These are phyloP conservation scores for Ceratobasidium sp. DNA, from an alignment of 1,284 basidiomycete genomes.

Conservation along the genomic window DNA sequence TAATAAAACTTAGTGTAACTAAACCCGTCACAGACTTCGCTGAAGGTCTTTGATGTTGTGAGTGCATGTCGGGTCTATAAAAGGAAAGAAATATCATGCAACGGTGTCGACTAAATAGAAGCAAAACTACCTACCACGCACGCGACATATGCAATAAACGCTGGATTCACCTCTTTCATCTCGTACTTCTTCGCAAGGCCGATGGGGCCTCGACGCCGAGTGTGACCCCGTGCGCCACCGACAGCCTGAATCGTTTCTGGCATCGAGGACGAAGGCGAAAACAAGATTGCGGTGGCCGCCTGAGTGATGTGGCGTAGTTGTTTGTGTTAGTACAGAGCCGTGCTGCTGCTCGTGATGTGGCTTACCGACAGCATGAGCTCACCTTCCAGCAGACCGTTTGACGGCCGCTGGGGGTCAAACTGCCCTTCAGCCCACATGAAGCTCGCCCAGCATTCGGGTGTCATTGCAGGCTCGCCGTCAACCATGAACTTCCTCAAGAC, in stretches of 20 bases:
- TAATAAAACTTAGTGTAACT: constrained; percentile 10
- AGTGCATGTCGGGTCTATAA: constrained; percentile 18
- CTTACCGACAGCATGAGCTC: constrained; percentile 11
- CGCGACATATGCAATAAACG: constrained; percentile 15
- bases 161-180: neutral
- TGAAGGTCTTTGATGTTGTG: neutral
- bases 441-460: neutral
- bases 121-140: constrained; percentile 4
- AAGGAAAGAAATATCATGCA: too few species aligned
- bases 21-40: constrained; percentile 7
- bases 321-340: neutral
- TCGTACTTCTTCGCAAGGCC: constrained; percentile 14
- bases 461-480: neutral
- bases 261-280: neutral
- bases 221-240: constrained; percentile 1
- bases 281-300: neutral
- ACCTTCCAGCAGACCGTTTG: constrained; percentile 1
- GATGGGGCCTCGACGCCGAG: constrained; percentile 10
- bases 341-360: neutral
- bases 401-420: constrained; percentile 1
- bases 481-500: neutral
- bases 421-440: constrained; percentile 21
- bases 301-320: neutral
- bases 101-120: neutral
- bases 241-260: neutral